phyloP scores from a whole-genome alignment of 352 stramenopile genomes.

The Phytophthora nicotianae region DNA sequence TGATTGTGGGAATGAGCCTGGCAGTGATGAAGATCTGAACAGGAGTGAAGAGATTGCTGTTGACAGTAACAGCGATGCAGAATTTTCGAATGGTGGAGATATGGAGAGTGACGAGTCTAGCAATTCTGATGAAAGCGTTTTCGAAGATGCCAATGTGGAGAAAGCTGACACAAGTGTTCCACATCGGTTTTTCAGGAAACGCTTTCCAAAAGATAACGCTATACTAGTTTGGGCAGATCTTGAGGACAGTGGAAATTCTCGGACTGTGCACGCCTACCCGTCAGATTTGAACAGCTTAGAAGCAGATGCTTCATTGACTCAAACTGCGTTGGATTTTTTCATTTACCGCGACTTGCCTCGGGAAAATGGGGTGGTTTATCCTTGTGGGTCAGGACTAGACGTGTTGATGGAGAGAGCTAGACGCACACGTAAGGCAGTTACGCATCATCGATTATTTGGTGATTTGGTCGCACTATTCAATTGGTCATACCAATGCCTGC shows the following conservation, averaged over 20 bases:
- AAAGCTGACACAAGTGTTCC: too few species aligned
- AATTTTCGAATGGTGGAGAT: too few species aligned
- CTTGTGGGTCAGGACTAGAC: background rate
- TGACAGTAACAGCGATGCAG: too few species aligned
- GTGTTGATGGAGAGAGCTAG: background rate
- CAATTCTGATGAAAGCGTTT: too few species aligned
- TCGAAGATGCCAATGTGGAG: too few species aligned
- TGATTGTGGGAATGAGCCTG: too few species aligned
- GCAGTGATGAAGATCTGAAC: too few species aligned
- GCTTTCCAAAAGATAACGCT: background rate
- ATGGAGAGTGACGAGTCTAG: too few species aligned
- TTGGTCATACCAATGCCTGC: background rate
- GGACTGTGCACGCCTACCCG: background rate
- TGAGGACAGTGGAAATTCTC: background rate
- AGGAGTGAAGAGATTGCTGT: too few species aligned
- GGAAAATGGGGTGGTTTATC: background rate
- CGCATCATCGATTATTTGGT: too few species aligned
- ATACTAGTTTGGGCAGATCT: too few species aligned
- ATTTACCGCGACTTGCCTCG: background rate
- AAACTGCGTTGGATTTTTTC: background rate
- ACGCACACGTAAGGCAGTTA: background rate
- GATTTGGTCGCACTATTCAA: background rate
- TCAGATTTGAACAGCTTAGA: background rate
- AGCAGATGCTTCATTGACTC: background rate
- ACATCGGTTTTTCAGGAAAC: too few species aligned